phyloP scores from a whole-genome alignment of 441 rosid genomes.

The Theobroma grandiflorum region DNA sequence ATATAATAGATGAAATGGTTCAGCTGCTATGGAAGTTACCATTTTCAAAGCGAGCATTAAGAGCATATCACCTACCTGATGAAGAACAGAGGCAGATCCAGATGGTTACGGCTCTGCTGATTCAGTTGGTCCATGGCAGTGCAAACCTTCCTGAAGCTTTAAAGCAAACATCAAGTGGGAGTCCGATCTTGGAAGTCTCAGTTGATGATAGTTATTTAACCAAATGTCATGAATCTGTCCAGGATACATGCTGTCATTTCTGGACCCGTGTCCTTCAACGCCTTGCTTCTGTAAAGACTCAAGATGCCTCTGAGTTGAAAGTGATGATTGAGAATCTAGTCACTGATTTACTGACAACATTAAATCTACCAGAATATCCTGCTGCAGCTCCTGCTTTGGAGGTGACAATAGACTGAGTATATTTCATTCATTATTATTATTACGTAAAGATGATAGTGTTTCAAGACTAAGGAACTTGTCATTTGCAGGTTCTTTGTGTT shows the following conservation, averaged over 20 bases:
- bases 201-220: conserved; percentile 73
- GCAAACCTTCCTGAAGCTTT: conserved; percentile 90
- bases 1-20: conserved; percentile 87
- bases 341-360: conserved; percentile 83
- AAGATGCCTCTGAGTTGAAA: conserved; percentile 97
- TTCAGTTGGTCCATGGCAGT: conserved; percentile 95
- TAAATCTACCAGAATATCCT: conserved; percentile 97
- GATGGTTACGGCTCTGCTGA: conserved; percentile 91
- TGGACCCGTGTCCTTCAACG: conserved; percentile 99
- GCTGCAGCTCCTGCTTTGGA: conserved; percentile 94
- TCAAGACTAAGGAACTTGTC: conserved; percentile 37
- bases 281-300: conserved; percentile 80
- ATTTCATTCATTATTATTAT: conserved; percentile 25
- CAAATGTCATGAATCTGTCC: conserved; percentile 85
- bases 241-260: conserved; percentile 94
- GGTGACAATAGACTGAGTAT: conserved; percentile 50
- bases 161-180: conserved; percentile 69
- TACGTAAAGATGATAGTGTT: conserved; percentile 12
- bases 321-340: conserved; percentile 94
- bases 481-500: conserved; percentile 95
- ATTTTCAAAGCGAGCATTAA: conserved; percentile 78
- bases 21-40: conserved; percentile 95
- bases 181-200: conserved; percentile 67
- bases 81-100: conserved; percentile 99
- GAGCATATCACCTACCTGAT: conserved; percentile 94